phyloP scores from a whole-genome alignment of 2,329 filamentous ascomycete genomes.

The Aspergillus ruber region DNA sequence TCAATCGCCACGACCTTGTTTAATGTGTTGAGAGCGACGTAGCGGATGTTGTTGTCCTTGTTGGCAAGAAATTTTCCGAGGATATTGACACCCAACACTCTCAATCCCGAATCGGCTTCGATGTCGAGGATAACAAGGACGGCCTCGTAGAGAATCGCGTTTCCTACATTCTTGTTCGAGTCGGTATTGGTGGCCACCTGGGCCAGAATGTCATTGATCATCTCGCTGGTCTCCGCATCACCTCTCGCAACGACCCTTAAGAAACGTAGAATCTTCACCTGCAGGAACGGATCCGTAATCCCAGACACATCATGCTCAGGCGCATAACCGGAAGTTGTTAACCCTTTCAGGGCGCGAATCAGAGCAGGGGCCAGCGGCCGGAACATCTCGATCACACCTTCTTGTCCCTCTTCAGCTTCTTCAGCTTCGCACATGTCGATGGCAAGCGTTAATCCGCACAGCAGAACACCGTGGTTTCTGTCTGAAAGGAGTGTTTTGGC shows the following conservation, averaged over 20 bases:
- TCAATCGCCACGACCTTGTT: slow-evolving; percentile 98
- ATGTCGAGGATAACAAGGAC: slow-evolving; percentile 97
- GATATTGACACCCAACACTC: slow-evolving; percentile 95
- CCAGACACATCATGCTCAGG: slow-evolving; percentile 98
- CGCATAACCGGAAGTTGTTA: slow-evolving; percentile 92
- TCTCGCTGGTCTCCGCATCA: slow-evolving; percentile 80
- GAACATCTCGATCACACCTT: slow-evolving; percentile 85
- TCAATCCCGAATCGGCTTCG: slow-evolving; percentile 88
- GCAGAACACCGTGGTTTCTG: slow-evolving; percentile 88
- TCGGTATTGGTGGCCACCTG: slow-evolving; percentile 98
- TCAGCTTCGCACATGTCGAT: slow-evolving; percentile 92
- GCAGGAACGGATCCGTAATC: slow-evolving; percentile 94
- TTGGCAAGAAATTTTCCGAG: slow-evolving; percentile 98
- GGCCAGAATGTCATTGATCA: slow-evolving; percentile 97
- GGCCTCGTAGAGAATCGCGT: slow-evolving; percentile 95
- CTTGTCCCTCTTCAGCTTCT: slow-evolving; percentile 83
- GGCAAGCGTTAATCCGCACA: slow-evolving; percentile 86
- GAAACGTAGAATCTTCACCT: slow-evolving; percentile 89
- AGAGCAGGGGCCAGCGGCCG: slow-evolving; percentile 75
- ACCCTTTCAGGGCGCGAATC: slow-evolving; percentile 82
- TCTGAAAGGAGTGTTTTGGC: slow-evolving; percentile 81
- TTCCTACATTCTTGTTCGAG: slow-evolving; percentile 95
- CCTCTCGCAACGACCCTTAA: slow-evolving; percentile 80
- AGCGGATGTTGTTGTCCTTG: slow-evolving; percentile 97
- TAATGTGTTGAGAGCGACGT: slow-evolving; percentile 92